These are phyloP conservation scores for Exidia glandulosa DNA, from an alignment of 768 basidiomycete species.

Conservation along the genomic window DNA sequence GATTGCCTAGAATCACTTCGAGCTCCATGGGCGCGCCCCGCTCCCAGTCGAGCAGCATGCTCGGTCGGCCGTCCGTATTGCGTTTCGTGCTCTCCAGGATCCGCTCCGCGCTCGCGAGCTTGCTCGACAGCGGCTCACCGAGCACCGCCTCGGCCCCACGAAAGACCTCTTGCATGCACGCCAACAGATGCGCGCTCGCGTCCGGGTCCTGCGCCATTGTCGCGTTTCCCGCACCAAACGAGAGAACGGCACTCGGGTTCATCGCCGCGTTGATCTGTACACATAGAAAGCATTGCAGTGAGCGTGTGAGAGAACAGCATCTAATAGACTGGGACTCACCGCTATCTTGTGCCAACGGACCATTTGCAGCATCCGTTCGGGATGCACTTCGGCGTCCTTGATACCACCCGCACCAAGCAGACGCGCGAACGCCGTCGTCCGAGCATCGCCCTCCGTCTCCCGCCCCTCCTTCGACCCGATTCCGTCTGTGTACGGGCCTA, in stretches of 20 bases:
- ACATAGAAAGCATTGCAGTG: neutral
- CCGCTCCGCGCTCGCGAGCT: slow-evolving; percentile 13
- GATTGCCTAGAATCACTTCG: slow-evolving; percentile 20
- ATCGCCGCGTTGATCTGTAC: slow-evolving; percentile 15
- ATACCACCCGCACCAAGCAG: slow-evolving; percentile 16
- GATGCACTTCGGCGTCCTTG: slow-evolving; percentile 16
- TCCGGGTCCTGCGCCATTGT: slow-evolving; percentile 15
- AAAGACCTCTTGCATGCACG: slow-evolving; percentile 18
- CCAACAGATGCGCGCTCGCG: slow-evolving; percentile 12
- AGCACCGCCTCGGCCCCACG: slow-evolving; percentile 13
- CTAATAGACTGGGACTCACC: slow-evolving; percentile 4
- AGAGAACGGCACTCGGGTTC: slow-evolving; percentile 18
- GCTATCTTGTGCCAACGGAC: slow-evolving; percentile 22
- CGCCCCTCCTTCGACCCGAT: slow-evolving; percentile 1
- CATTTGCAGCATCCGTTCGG: slow-evolving; percentile 15
- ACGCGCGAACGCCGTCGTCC: slow-evolving; percentile 8
- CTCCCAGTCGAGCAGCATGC: slow-evolving; percentile 19
- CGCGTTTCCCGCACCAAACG: slow-evolving; percentile 15
- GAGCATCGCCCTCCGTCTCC: slow-evolving; percentile 2
- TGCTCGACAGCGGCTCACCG: slow-evolving; percentile 12
- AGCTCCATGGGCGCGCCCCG: slow-evolving; percentile 15
- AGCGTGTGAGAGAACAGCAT: neutral
- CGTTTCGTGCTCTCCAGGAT: slow-evolving; percentile 15
- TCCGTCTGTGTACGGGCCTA: slow-evolving; percentile 15
- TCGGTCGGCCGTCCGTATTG: slow-evolving; percentile 14